A percentile compares a stretch with the other conserved stretches of the same genome.
Conservation (phyloP, 371 early-diverging fungal species). For the Rhizopus stolonifer region DNA sequence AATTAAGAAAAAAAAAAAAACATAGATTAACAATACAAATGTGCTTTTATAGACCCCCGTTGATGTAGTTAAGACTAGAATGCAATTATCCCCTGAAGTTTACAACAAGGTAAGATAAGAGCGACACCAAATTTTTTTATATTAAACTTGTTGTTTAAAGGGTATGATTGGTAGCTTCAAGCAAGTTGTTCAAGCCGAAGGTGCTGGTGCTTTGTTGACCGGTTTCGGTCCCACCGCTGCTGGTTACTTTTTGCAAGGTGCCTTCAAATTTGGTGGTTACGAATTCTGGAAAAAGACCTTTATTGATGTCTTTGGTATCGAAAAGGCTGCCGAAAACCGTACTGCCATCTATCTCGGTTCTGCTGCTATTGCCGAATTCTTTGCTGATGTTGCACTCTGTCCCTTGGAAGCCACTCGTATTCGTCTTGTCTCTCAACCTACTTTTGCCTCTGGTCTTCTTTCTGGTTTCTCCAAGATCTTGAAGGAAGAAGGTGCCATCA, state of each 20-base stretch:
- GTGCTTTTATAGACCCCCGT: slow-evolving; percentile 52
- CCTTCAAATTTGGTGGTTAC: slow-evolving; percentile 90
- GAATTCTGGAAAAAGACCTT: slow-evolving; percentile 86
- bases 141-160: too few relatives aligned
- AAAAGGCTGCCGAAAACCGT: slow-evolving; percentile 79
- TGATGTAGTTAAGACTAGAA: slow-evolving; percentile 70
- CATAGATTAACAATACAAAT: too few relatives aligned
- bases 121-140: too few relatives aligned
- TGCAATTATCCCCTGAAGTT: slow-evolving; percentile 64
- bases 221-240: slow-evolving; percentile 84
- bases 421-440: slow-evolving; percentile 75
- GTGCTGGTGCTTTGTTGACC: slow-evolving; percentile 81
- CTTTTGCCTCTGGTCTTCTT: slow-evolving; percentile 66
- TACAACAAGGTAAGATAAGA: slow-evolving; percentile 71
- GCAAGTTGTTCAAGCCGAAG: slow-evolving; percentile 78
- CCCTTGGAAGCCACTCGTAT: slow-evolving; percentile 81
- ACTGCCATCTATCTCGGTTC: slow-evolving; percentile 81
- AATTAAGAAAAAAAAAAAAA: too few relatives aligned
- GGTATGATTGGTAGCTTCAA: slow-evolving; percentile 63
- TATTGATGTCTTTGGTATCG: slow-evolving; percentile 71
- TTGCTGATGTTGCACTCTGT: slow-evolving; percentile 88
- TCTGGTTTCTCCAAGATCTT: slow-evolving; percentile 61
- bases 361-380: slow-evolving; percentile 89
- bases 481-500: slow-evolving; percentile 68
- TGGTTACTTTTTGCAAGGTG: slow-evolving; percentile 90